These are phyloP conservation scores for Agrostemma githago DNA, from an alignment of 148 eudicot genomes.

Conservation along the genomic window DNA sequence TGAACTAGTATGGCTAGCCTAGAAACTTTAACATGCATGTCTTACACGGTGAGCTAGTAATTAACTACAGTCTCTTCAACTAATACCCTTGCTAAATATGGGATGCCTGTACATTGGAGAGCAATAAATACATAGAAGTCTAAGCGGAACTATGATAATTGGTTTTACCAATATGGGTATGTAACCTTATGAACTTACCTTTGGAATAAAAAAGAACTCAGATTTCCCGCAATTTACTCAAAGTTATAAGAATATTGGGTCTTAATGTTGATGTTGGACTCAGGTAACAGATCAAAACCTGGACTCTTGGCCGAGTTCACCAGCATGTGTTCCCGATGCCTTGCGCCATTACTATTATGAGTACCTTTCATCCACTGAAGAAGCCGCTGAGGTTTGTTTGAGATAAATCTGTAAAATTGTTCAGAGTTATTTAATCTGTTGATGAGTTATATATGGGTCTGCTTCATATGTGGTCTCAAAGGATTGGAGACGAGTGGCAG, in stretches of 20 bases:
- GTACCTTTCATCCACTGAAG: conserved; percentile 84
- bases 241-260: neutral
- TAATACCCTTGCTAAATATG: neutral
- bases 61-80: neutral
- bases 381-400: conserved; percentile 86
- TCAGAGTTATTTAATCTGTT: conserved; percentile 7
- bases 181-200: neutral
- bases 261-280: conserved; percentile 15
- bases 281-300: conserved; percentile 95
- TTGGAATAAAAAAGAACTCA: neutral
- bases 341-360: conserved; percentile 93
- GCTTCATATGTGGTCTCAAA: neutral
- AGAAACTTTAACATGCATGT: neutral
- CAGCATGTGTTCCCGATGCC: conserved; percentile 90
- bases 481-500: conserved; percentile 6
- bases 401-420: conserved; percentile 4
- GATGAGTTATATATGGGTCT: neutral
- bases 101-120: neutral
- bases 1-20: neutral
- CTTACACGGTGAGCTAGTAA: neutral
- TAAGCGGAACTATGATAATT: neutral
- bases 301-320: conserved; percentile 82
- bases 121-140: neutral
- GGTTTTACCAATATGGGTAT: neutral
- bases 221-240: neutral